Evolutionary conservation across 75 land plant species (phyloP), one percentile per base, ranked within the genome.

Genomic region (Sequoiadendron giganteum): DNA sequence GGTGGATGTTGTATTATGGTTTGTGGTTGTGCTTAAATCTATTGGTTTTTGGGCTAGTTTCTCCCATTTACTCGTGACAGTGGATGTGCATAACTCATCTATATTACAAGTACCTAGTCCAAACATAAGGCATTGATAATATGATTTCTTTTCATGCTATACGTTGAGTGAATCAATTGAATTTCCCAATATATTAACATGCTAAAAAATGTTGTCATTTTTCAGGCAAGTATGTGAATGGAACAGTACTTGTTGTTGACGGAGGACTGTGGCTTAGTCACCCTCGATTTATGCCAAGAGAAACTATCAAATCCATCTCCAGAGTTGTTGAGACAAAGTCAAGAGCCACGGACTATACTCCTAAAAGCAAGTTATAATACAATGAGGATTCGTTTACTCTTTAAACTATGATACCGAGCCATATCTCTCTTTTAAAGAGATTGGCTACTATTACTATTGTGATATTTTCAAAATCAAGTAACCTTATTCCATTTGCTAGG

Each of bases 161-260:
- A 45, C 21, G 75, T 32, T 76, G 11, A 86, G 36, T 61, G 77
- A 45, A 39, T 79, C 54, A 32, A 79, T 87, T n/a, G 5, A 48
- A 40, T 43, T 32, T 47, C 19, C 19, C 14, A 43, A 70, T 30
- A 58, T 49, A 42, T 54, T 88, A n/a, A n/a, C 43, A 30, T 48
- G 6, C 30, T 19, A 5, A 70, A 32, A n/a, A 30, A 42, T 72
- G 25, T 79, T 90, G 30, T 34, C 34, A 55, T 77, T 84, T 2
- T 94, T 58, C 82, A 98, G 99, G 99, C 30, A 98, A 95, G 85
- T 96, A 89, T 80, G 88, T 98, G 75, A 98, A 98, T 91, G 99
- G 99, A 39, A 88, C 93, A 14, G 91, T 90, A 5, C 61, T 98
- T 14, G 68, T 88, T 49, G 99, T 97, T 82, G 99, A 98, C 92